A percentile compares a stretch with the other conserved stretches of the same genome.
Evolutionary conservation across 192 early-diverging fungal species (phyloP).

Genomic region (Funneliformis mosseae): DNA sequence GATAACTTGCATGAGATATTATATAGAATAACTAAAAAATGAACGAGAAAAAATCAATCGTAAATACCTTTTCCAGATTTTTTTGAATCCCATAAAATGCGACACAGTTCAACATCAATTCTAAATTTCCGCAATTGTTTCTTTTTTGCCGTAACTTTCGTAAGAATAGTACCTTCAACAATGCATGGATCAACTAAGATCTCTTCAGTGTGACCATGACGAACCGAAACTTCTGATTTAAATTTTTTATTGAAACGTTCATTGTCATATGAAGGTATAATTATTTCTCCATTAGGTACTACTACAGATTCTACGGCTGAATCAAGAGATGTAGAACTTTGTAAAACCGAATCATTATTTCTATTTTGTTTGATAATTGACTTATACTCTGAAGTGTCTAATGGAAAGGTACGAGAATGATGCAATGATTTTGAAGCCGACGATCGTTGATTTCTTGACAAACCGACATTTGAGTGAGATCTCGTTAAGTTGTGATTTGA

Average conservation of each 20-base stretch:
- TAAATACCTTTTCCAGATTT: slow-evolving; percentile 43
- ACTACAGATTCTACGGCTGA: not conserved
- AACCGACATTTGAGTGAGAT: not conserved
- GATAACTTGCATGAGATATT: not conserved
- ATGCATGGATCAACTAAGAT: slow-evolving; percentile 27
- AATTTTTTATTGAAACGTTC: not conserved
- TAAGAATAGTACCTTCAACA: slow-evolving; percentile 39
- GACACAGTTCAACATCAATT: slow-evolving; percentile 46
- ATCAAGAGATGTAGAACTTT: not conserved
- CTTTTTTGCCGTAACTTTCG: slow-evolving; percentile 49
- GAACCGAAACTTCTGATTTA: no score
- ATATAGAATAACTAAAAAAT: slow-evolving; percentile 1
- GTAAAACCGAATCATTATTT: not conserved
- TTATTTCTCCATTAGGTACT: slow-evolving; percentile 23
- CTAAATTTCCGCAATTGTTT: slow-evolving; percentile 42
- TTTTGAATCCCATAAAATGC: slow-evolving; percentile 50
- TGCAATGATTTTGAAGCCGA: not conserved
- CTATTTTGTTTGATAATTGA: not conserved
- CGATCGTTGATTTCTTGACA: not conserved
- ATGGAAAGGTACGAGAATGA: not conserved
- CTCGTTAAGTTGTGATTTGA: not conserved
- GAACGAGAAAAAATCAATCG: not conserved
- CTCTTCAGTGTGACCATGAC: not conserved
- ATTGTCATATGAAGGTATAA: not conserved
- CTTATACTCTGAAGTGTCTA: not conserved